These are phyloP conservation scores for Dichotomopilus funicola DNA, from an alignment of 2,329 filamentous ascomycete genomes.

Conservation along the genomic window DNA sequence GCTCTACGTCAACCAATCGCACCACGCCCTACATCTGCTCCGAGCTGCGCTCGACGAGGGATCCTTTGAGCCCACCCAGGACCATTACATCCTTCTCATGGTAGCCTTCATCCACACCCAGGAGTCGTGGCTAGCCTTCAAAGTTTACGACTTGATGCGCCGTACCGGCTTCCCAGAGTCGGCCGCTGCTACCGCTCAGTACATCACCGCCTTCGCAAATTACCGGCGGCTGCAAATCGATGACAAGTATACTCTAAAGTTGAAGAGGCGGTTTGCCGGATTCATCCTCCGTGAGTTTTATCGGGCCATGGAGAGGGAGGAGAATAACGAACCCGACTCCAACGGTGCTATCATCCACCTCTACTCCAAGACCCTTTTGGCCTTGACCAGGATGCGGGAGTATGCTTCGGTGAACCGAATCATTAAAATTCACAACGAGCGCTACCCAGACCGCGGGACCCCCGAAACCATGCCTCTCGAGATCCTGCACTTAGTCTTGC, in stretches of 20 bases:
- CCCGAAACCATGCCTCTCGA: conserved; percentile 49
- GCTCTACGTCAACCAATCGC: conserved; percentile 42
- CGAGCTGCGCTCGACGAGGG: conserved; percentile 37
- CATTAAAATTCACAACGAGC: conserved; percentile 45
- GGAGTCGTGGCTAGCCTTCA: conserved; percentile 37
- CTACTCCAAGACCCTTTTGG: conserved; percentile 37
- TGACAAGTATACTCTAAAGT: no score
- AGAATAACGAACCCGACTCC: conserved; percentile 8
- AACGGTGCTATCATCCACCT: conserved; percentile 25
- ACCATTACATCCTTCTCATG: conserved; percentile 50
- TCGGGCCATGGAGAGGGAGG: conserved; percentile 23
- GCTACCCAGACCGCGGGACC: conserved; percentile 30
- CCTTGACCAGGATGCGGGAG: conserved; percentile 36
- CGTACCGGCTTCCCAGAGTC: conserved; percentile 36
- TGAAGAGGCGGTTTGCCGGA: no score
- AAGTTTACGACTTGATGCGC: conserved; percentile 39
- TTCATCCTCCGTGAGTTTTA: conserved; percentile 32
- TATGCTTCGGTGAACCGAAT: conserved; percentile 36
- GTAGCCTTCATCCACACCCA: conserved; percentile 41
- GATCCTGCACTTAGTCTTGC: conserved; percentile 62
- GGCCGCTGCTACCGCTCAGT: conserved; percentile 37
- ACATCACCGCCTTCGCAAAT: conserved; percentile 36
- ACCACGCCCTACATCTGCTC: conserved; percentile 44
- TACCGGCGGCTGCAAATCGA: conserved; percentile 26
- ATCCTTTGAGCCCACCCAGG: conserved; percentile 39